phyloP scores from a whole-genome alignment of 2,329 filamentous ascomycete genomes.

The Aspergillus sp. region DNA sequence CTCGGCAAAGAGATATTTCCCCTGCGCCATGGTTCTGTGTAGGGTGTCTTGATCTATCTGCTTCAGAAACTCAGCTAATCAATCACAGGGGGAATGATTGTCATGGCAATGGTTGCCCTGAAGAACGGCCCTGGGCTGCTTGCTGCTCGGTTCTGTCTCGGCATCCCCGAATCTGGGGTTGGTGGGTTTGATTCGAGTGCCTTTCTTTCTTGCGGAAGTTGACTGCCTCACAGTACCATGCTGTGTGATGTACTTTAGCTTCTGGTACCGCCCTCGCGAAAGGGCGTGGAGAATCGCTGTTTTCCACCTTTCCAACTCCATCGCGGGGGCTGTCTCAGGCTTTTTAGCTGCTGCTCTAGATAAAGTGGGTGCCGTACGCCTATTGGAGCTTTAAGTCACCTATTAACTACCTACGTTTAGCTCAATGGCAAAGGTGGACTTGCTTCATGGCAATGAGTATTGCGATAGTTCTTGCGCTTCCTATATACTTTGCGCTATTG shows the following conservation, averaged over 20 bases:
- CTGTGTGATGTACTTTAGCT: slow-evolving; percentile 1
- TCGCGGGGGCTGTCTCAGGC: not conserved
- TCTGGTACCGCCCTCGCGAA: slow-evolving; percentile 1
- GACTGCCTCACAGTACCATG: not conserved
- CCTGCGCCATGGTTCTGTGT: not conserved
- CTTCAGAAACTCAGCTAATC: not conserved
- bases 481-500: not conserved
- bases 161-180: not conserved
- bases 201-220: not conserved
- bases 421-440: not conserved
- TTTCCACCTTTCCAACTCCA: not conserved
- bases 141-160: not conserved
- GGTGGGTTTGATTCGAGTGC: not conserved
- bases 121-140: not conserved
- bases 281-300: not conserved
- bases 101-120: not conserved
- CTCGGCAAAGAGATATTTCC: not conserved
- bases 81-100: not conserved
- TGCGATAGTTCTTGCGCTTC: not conserved
- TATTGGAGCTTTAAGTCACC: not conserved
- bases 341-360: not conserved
- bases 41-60: not conserved
- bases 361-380: not conserved
- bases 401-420: not conserved
- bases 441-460: not conserved